These are phyloP conservation scores for Melampsora larici-populina DNA, from an alignment of 1,284 basidiomycete genomes.

Conservation along the genomic window DNA sequence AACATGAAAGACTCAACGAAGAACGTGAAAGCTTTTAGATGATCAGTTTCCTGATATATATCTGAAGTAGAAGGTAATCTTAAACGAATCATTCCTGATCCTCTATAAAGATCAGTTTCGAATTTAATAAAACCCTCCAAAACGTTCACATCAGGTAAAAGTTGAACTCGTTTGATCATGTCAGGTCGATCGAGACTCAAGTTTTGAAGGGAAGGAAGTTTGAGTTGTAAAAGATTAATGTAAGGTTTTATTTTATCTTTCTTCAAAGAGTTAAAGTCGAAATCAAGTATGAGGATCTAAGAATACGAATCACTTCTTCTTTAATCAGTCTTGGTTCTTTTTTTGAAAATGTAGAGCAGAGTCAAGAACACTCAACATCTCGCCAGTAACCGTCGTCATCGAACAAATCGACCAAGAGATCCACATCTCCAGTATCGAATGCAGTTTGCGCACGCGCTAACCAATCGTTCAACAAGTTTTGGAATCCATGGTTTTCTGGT, in stretches of 20 bases:
- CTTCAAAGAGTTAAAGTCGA: conserved; percentile 29
- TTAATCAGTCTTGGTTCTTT: no score
- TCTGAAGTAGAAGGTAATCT: neutral
- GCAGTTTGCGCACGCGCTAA: conserved; percentile 56
- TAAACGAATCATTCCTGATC: conserved; percentile 14
- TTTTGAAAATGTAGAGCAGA: neutral
- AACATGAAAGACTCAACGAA: neutral
- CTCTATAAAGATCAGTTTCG: conserved; percentile 26
- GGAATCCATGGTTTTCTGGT: neutral
- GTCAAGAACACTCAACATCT: conserved; percentile 53
- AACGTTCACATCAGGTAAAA: neutral
- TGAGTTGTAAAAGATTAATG: conserved; percentile 6
- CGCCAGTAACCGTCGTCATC: conserved; percentile 61
- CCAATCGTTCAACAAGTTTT: conserved; percentile 54
- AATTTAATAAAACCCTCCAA: conserved; percentile 22
- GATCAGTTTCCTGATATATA: neutral
- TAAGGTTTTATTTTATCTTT: conserved; percentile 31
- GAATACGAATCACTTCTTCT: no score
- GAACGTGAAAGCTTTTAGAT: conserved; percentile 26
- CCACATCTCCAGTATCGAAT: conserved; percentile 54
- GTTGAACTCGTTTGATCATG: neutral
- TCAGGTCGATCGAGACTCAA: conserved; percentile 9
- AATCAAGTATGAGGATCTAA: conserved; percentile 32
- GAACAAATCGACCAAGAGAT: conserved; percentile 56
- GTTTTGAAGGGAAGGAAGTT: conserved; percentile 15